Base-by-base conservation (phyloP, 192 early-diverging fungal genomes). In the Ramicandelaber brevisporus region DNA sequence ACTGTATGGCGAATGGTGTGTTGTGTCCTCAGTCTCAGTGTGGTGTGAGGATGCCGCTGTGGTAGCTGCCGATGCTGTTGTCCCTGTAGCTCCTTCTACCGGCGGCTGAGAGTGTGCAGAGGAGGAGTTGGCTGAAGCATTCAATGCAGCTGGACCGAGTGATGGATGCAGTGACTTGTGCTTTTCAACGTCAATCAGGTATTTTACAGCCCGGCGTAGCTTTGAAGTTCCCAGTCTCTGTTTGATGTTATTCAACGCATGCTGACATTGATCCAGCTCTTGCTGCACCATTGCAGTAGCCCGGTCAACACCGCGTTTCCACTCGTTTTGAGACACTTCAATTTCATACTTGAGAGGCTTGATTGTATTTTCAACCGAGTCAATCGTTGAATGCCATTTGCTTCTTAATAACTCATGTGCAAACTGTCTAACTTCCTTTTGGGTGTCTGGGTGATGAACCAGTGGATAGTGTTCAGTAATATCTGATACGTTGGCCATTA, bases 341-440 rank as follows among this genome's bases (percentile, higher is more conserved):
- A 93, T 78, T 53, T 97, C 90, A 37, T 84, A 88, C 57, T 97
- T 97, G 62, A 79, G 89, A 9, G 88, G 92, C 50, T 97, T 97
- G 51, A 97, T 87, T 1, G 86, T 92, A 57, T 93, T 97, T 37
- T 97, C 92, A 5, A 97, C 92, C 53, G 93, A 88, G 43, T 93
- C 92, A 6, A 85, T 68, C 4, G 88, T 78, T 3, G 78, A 58
- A 20, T 79, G 70, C 57, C 80, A 86, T 30, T 89, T 87, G 33
- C 48, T 60, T 14, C 79, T 66, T 35, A 97, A 36, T 26, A 93
- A 74, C 21, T 83, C 83, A 28, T 68, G 70, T 20, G 69, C 78
- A 39, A 90, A 81, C 26, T 66, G 61, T 34, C 84, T 50, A 25
- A 97, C 70, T 15, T 79, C 68, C 10, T 59, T 38, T 11, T 75